A percentile compares a stretch with the other conserved stretches of the same genome.
phyloP scores from a whole-genome alignment of 768 basidiomycete species.

The Trametes gibbosa region DNA sequence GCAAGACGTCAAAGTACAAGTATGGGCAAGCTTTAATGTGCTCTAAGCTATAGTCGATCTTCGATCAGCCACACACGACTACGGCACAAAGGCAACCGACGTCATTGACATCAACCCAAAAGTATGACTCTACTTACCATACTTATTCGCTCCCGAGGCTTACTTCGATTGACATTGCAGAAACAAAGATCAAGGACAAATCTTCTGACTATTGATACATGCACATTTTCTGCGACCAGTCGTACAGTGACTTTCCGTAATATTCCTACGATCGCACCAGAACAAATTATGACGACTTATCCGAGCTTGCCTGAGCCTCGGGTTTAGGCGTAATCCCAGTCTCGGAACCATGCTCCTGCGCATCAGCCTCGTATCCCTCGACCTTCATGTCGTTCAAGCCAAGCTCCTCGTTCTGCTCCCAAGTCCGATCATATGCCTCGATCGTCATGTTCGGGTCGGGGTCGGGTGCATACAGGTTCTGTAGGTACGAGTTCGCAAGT shows the following conservation, averaged over 20 bases:
- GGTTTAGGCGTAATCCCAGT: neutral
- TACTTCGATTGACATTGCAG: too few relatives aligned
- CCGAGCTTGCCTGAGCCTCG: neutral
- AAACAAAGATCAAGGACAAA: too few relatives aligned
- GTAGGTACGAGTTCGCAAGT: conserved; percentile 91
- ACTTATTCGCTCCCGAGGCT: too few relatives aligned
- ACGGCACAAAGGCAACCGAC: neutral
- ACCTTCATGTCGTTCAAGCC: conserved; percentile 90
- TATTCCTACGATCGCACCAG: neutral
- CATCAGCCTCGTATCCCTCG: conserved; percentile 60
- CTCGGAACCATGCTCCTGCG: conserved; percentile 1
- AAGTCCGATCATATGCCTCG: conserved; percentile 79
- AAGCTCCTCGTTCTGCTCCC: conserved; percentile 91
- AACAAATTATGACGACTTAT: neutral
- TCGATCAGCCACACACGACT: neutral
- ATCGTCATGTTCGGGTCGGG: conserved; percentile 91
- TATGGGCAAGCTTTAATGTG: neutral
- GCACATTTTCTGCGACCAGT: conserved; percentile 4
- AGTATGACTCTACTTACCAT: too few relatives aligned
- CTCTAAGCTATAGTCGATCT: neutral
- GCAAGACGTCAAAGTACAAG: neutral
- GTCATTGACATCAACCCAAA: neutral
- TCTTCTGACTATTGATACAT: conserved; percentile 4
- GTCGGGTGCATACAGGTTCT: conserved; percentile 97
- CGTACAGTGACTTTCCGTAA: conserved; percentile 5